phyloP scores from a whole-genome alignment of 768 basidiomycete genomes.

The Boletus pseudopeckii region DNA sequence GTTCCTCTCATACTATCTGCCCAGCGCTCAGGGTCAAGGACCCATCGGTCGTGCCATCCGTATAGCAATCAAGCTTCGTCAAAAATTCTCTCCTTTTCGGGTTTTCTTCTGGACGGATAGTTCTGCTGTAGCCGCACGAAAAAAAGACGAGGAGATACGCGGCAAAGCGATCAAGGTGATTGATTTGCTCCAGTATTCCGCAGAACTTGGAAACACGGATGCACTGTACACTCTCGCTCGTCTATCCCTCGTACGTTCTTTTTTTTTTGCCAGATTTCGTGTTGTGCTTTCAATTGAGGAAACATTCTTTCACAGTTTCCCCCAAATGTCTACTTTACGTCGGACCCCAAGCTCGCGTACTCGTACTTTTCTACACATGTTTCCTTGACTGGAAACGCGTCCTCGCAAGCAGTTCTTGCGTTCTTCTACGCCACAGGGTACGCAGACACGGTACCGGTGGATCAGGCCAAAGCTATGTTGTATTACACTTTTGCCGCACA shows the following conservation, averaged over 20 bases:
- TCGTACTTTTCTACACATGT: slow-evolving; percentile 64
- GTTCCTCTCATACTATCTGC: slow-evolving; percentile 62
- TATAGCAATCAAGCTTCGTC: slow-evolving; percentile 62
- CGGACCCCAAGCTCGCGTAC: slow-evolving; percentile 61
- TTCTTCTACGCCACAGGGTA: slow-evolving; percentile 92
- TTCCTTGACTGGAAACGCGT: slow-evolving; percentile 70
- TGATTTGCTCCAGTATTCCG: slow-evolving; percentile 76
- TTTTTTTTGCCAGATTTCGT: not conserved
- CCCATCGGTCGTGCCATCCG: slow-evolving; percentile 69
- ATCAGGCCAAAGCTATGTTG: slow-evolving; percentile 81
- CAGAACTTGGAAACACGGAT: slow-evolving; percentile 72
- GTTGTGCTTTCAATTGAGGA: not conserved
- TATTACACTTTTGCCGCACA: slow-evolving; percentile 95
- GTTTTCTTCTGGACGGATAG: slow-evolving; percentile 40
- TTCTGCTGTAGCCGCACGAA: slow-evolving; percentile 43
- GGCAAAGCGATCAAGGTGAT: slow-evolving; percentile 78
- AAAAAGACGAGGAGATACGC: slow-evolving; percentile 62
- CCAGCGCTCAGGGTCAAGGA: slow-evolving; percentile 72
- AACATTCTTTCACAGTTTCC: slow-evolving; percentile 50
- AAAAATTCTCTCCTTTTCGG: slow-evolving; percentile 51
- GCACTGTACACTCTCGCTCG: slow-evolving; percentile 67
- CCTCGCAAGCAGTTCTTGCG: slow-evolving; percentile 80
- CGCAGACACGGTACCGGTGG: slow-evolving; percentile 53
- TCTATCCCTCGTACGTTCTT: slow-evolving; percentile 57
- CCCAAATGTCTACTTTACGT: slow-evolving; percentile 61